Base-by-base conservation (phyloP, 495 filamentous ascomycete species). In the Lophium mytilinum region DNA sequence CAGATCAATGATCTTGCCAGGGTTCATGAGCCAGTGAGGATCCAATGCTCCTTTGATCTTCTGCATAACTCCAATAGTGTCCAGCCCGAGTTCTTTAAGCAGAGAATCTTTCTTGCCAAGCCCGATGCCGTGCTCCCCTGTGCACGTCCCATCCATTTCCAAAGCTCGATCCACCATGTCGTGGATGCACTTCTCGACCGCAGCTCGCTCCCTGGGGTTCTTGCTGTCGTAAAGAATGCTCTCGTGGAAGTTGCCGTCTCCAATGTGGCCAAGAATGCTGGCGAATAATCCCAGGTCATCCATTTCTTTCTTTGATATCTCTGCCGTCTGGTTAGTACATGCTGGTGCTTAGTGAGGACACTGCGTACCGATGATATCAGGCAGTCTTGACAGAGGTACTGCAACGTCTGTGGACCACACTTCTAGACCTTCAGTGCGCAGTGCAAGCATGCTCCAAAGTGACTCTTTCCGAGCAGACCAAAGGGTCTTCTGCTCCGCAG, bases 81-180 rank as follows among this genome's bases (percentile, higher is more conserved):
- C 86, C 9, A 76, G 70, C 0, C 90, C 90, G n/a, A 96, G 80
- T 68, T 96, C 91, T 68, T 86, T 83, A 40, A 86, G 68, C 48
- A 96, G 75, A 0, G 78, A 84, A 36, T 81, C 82, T 71, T 93
- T 95, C 73, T 96, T 96, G 4, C 88, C 90, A 62, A 94, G 78
- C 6, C 91, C 91, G 52, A 96, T 75, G 0, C 89, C 89, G 72
- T 96, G 91, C 67, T 96, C 91, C 15, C 91, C 83, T 0, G 89
- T 92, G 72, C 88, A 92, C 4, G 91, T 95, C 1, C 90, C 90
- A 53, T 95, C 90, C 90, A 96, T 95, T 42, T 90, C 88, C 24
- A 96, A 65, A 8, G 89, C 90, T 19, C 88, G 76, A 62, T 88
- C 81, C 18, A 95, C 88, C 90, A 96, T 94, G 59, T 89, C 84